Base-by-base conservation (phyloP, 2,329 filamentous ascomycete species). In the Biscogniauxia marginata region DNA sequence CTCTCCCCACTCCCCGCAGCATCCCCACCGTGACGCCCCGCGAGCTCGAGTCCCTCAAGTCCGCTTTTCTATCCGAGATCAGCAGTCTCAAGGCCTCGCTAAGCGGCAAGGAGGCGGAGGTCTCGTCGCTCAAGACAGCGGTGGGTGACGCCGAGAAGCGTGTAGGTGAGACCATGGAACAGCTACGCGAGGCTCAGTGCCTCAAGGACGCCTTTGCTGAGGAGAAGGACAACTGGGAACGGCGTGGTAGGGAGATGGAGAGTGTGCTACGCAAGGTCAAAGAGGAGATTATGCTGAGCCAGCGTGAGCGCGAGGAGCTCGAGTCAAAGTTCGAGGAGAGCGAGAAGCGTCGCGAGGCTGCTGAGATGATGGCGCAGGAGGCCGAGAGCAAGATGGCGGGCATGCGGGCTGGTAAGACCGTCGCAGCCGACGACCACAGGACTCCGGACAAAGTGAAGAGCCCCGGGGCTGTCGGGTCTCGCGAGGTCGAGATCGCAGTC, bases 1-100 rank as follows among this genome's bases (percentile, higher is more conserved):
- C 93, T 0, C 86, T 92, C 64, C 92, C 93, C 1, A 98, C 95
- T 0, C 95, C 95, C 13, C 87, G 93, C 59, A 96, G 91, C 54
- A 84, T 98, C 39, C 95, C 95, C 0, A 91, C 88, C 7, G 89
- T 98, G 64, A 96, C 93, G 1, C 90, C 95, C 1, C 86, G 95
- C 30, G 95, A 99, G 75, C 80, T 98, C 2, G 95, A 99, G 71
- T 90, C 89, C 13, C 80, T 98, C 58, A 98, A 98, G 72, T 97
- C 93, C 0, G 84, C 84, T 21, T 96, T 96, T 66, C 81, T 96
- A 51, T 96, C 93, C 0, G 91, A 98, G 70, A 96, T 99, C 57
- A 96, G 91, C 60, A 91, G 90, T n/a, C 83, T 99, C 18, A 95
- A 91, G 69, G 95, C 95, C 3, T 93, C 91, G 8, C 79, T 99